Evolutionary conservation across 2,329 filamentous ascomycete genomes (phyloP).

Genomic region (Aspergillus unguis): DNA sequence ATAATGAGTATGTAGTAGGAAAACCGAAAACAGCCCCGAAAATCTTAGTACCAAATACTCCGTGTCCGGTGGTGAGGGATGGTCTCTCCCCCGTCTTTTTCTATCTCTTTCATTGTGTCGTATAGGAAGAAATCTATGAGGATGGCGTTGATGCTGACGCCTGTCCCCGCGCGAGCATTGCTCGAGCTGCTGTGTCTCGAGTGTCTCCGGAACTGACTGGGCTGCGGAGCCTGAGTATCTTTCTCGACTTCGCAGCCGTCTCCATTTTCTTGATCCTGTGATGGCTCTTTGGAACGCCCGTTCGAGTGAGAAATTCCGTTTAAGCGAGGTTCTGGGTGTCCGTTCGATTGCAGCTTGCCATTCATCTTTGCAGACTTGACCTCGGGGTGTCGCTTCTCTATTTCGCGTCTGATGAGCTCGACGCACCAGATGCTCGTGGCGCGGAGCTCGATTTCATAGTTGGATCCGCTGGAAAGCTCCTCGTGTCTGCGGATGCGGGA

Average conservation of each 20-base stretch:
- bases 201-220: constrained; percentile 18
- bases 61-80: constrained; percentile 85
- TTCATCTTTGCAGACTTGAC: constrained; percentile 40
- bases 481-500: constrained; percentile 64
- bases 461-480: constrained; percentile 66
- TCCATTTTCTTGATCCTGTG: background rate
- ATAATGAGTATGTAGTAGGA: background rate
- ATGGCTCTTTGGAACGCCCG: background rate
- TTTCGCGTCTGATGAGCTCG: constrained; percentile 80
- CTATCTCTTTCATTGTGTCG: constrained; percentile 84
- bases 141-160: constrained; percentile 69
- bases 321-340: background rate
- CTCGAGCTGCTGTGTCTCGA: constrained; percentile 18
- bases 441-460: constrained; percentile 82
- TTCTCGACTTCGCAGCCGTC: constrained; percentile 5
- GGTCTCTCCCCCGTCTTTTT: constrained; percentile 54
- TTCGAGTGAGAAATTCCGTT: background rate
- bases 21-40: background rate
- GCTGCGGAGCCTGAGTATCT: constrained; percentile 13
- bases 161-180: constrained; percentile 5
- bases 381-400: constrained; percentile 68
- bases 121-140: constrained; percentile 97
- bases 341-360: background rate
- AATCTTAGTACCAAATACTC: constrained; percentile 81
- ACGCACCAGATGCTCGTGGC: constrained; percentile 96